phyloP scores from a whole-genome alignment of 2,329 filamentous ascomycete species.

The Dryadomyces quercus-mongolicae region DNA sequence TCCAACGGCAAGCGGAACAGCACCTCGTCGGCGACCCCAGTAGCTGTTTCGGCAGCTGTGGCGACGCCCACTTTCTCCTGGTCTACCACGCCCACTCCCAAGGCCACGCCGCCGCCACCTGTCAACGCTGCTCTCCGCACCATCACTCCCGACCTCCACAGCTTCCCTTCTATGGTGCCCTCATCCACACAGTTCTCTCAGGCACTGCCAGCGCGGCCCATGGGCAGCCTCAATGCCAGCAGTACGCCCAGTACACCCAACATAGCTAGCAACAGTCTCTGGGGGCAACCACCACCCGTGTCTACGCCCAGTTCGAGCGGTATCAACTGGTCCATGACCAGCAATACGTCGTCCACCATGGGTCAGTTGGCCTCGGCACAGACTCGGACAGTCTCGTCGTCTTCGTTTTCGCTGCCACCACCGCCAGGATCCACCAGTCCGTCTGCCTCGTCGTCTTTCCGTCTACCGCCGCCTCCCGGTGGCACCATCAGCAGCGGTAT shows the following conservation, averaged over 20 bases:
- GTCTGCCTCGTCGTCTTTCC: slow-evolving; percentile 25
- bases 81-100: slow-evolving; percentile 39
- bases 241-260: slow-evolving; percentile 3
- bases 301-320: slow-evolving; percentile 13
- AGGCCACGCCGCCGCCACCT: slow-evolving; percentile 18
- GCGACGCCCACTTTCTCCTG: slow-evolving; percentile 47
- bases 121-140: slow-evolving; percentile 32
- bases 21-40: slow-evolving; percentile 18
- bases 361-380: not conserved
- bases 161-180: slow-evolving; percentile 43
- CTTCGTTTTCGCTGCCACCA: slow-evolving; percentile 44
- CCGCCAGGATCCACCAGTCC: slow-evolving; percentile 25
- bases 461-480: slow-evolving; percentile 33
- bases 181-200: slow-evolving; percentile 52
- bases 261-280: slow-evolving; percentile 10
- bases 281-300: too few species aligned
- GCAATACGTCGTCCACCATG: slow-evolving; percentile 19
- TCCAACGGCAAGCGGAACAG: slow-evolving; percentile 4
- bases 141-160: slow-evolving; percentile 45
- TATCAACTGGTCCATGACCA: slow-evolving; percentile 37
- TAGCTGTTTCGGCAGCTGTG: slow-evolving; percentile 18
- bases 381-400: slow-evolving; percentile 10
- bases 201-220: slow-evolving; percentile 36
- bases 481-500: slow-evolving; percentile 4
- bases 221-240: not conserved